Base-by-base conservation (phyloP, 495 filamentous ascomycete species). In the Penicillium parvum region DNA sequence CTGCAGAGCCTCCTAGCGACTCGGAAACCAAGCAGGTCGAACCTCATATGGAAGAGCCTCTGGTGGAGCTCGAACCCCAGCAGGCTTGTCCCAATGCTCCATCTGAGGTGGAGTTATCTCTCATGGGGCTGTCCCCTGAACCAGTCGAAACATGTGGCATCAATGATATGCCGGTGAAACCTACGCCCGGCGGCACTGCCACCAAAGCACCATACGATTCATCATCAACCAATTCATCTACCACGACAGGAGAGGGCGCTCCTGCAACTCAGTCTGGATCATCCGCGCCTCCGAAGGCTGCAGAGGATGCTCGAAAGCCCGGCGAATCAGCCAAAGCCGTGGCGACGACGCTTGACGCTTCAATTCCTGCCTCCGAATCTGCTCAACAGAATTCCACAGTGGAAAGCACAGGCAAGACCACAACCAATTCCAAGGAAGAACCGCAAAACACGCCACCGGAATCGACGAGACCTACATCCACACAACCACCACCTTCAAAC, bases 401-500 rank as follows among this genome's bases (percentile, higher is more conserved):
- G 9, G 64, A 64, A 38, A 50, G 45, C 7, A 52, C 55, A 3
- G 51, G 39, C 0, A 61, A 57, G 35, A 22, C 51, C 10, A 53
- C 44, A 1, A 32, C 14, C 16, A 46, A 47, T 14, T 15, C 52
- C 10, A 70, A 64, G 49, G 61, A 70, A 26, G 65, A 68, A 17
- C 55, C 56, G 6, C 56, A 55, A 21, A 51, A 23, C 28, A 32
- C 54, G 8, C 32, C 52, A 12, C 45, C 55, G 8, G 61, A 72
- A 40, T 60, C 71, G 42, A 73, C 61, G 50, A 76, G 77, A 59
- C 46, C 72, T 6, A 68, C 78, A 9, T 61, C 69, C 30, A 73
- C 71, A 0, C 73, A 79, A 32, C 76, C 84, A 0, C 68, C 82
- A 9, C 61, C 76, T 14, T 63, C 88, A 2, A 80, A 77, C 12